A percentile compares a stretch with the other conserved stretches of the same genome.
Conservation (phyloP, 192 early-diverging fungal genomes). For the Coemansia sp. region DNA sequence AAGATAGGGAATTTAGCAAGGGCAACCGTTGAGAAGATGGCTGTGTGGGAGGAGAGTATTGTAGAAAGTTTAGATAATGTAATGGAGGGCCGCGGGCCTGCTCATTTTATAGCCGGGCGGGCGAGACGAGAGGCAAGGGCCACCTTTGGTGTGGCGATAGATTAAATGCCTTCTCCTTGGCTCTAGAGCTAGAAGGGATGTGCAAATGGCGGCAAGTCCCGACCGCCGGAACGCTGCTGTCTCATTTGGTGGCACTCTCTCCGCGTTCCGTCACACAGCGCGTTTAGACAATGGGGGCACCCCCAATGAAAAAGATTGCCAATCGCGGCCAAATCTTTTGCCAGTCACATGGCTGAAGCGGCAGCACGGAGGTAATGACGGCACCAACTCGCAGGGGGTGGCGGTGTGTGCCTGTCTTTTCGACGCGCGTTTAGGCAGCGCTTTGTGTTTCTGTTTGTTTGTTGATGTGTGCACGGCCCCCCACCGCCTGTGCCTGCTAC, state of each 20-base stretch:
- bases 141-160: neutral
- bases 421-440: neutral
- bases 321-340: conserved; percentile 7
- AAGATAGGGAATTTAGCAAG: neutral
- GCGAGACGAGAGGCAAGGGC: neutral
- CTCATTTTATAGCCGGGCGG: conserved; percentile 3
- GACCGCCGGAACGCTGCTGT: neutral
- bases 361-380: neutral
- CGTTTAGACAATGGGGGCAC: neutral
- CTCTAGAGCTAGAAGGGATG: neutral
- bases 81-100: neutral
- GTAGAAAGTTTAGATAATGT: neutral
- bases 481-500: no score
- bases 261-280: conserved; percentile 5
- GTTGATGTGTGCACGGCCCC: no score
- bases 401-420: neutral
- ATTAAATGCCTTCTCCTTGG: neutral
- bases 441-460: no score
- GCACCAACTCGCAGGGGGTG: neutral
- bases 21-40: neutral
- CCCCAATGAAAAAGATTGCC: conserved; percentile 2
- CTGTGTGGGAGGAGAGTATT: neutral
- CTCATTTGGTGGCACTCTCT: neutral
- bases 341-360: neutral
- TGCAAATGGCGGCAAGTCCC: neutral